Evolutionary conservation across 179 eudicot genomes (phyloP), one percentile per base, ranked within the genome.

Genomic region (Patellifolia procumbens): DNA sequence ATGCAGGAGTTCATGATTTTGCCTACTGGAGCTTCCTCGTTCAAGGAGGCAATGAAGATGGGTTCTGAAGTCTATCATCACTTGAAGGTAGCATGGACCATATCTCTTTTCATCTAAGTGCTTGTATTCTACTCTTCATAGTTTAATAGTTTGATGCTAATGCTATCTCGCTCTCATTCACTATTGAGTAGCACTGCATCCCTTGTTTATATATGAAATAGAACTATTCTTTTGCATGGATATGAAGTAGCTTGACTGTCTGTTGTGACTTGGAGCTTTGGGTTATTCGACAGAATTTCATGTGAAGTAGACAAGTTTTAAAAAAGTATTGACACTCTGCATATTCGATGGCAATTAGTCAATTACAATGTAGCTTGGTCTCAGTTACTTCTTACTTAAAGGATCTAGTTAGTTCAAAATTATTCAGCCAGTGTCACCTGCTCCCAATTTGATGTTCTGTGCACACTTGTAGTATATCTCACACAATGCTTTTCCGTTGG

Each of bases 1-100:
- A 95, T 95, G 99, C 98, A 94, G 85, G 98, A 94, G 81, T 94
- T 94, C 80, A 94, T 94, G 98, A 94, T 94, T 78, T 93, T 94
- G 79, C 98, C 97, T 19, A 79, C 82, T 20, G 98, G 97, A 70
- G 98, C 98, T 77, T 83, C 93, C 43, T 78, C 89, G 39, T 95
- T 95, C 80, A 86, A 84, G 79, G 98, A 93, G 86, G 98, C 97
- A 62, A 95, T 95, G 98, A 93, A 95, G 86, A 93, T 93, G 98
- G 99, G 99, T 55, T 88, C 87, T 72, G 99, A 95, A 91, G 97
- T 95, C 10, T 93, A 95, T 74, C 97, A 91, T 86, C 66, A 88
- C 73, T 86, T 94, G 87, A 94, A 94, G 97, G 98, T 89, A 46
- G 17, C 45, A 16, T 68, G 53, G 37, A 43, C 48, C 46, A 52